Evolutionary conservation across 2,329 filamentous ascomycete genomes (phyloP), one percentile per base, ranked within the genome.

Genomic region (Scytalidium lignicola): DNA sequence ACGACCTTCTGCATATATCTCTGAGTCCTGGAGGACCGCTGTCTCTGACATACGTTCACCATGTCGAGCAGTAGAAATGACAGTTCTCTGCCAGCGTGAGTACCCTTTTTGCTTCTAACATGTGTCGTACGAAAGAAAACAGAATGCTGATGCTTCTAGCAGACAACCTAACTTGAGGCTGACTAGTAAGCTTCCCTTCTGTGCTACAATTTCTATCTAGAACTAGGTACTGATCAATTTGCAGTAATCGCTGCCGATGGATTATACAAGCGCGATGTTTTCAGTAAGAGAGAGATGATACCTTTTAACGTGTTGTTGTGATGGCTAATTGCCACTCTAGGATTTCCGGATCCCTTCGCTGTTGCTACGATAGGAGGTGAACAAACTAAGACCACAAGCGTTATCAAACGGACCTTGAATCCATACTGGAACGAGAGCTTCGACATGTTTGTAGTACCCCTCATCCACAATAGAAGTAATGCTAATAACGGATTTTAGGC

Each of bases 351-450:
- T 70, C 93, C 93, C 20, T 99, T 99, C 67, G 92, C 93, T 42
- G 93, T 99, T 57, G 92, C 91, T 60, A 99, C 93, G 51, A 84
- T 97, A 71, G 92, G 91, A 71, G 93, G 93, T 68, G 93, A 99
- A 72, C 93, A 99, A 74, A 99, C 93, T 51, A 90, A 91, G 71
- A 97, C 93, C n/a, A 99, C 93, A 10, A 86, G 86, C 32, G 93
- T 97, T 59, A 95, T 93, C 69, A 97, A 96, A 73, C 88, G 93
- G 72, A 97, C 93, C 10, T 75, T 99, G 70, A 97, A 96, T 70
- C 93, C 93, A n/a, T 99, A 99, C 70, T 99, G 93, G 93, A 99
- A 99, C 70, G 93, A 99, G 75, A 90, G 84, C 66, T 99, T 99
- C 74, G 93, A 99, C 70, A 86, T 99, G 93, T 97, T 83, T 63